phyloP scores from a whole-genome alignment of 768 basidiomycete genomes.

The Saitozyma podzolica region DNA sequence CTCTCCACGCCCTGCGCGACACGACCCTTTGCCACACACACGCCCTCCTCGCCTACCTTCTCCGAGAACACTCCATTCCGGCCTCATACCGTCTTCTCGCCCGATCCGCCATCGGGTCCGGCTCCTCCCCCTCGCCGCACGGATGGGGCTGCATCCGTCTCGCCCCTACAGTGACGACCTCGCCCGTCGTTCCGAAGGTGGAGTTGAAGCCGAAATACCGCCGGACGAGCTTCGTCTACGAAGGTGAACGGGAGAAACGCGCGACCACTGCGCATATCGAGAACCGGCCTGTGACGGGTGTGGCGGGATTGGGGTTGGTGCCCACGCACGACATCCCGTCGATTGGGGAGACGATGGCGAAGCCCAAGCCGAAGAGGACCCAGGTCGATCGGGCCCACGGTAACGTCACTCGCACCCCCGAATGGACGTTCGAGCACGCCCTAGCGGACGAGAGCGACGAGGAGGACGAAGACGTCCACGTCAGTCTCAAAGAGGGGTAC shows the following conservation, averaged over 20 bases:
- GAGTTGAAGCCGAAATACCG: conserved; percentile 12
- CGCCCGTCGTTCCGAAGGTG: conserved; percentile 11
- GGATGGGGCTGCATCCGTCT: conserved; percentile 51
- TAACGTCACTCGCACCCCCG: neutral
- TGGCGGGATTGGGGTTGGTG: neutral
- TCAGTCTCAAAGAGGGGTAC: conserved; percentile 34
- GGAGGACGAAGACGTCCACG: conserved; percentile 14
- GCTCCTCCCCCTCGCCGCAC: conserved; percentile 4
- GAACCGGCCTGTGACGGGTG: neutral
- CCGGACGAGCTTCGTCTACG: neutral
- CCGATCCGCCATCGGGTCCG: conserved; percentile 29
- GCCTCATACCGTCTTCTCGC: conserved; percentile 48
- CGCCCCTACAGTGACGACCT: conserved; percentile 25
- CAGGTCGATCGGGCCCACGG: neutral
- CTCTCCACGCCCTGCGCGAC: conserved; percentile 48
- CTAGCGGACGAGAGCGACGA: conserved; percentile 27
- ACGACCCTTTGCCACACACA: conserved; percentile 48
- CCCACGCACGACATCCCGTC: neutral
- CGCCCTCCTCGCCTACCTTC: conserved; percentile 37
- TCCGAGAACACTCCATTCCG: conserved; percentile 32
- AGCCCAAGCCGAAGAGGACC: neutral
- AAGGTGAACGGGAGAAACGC: neutral
- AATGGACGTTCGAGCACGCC: conserved; percentile 14
- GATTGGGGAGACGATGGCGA: neutral
- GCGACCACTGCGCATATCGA: neutral